A percentile compares a stretch with the other conserved stretches of the same genome.
These are phyloP conservation scores for Phialophora macrospora DNA, from an alignment of 2,329 filamentous ascomycete genomes.

Conservation along the genomic window DNA sequence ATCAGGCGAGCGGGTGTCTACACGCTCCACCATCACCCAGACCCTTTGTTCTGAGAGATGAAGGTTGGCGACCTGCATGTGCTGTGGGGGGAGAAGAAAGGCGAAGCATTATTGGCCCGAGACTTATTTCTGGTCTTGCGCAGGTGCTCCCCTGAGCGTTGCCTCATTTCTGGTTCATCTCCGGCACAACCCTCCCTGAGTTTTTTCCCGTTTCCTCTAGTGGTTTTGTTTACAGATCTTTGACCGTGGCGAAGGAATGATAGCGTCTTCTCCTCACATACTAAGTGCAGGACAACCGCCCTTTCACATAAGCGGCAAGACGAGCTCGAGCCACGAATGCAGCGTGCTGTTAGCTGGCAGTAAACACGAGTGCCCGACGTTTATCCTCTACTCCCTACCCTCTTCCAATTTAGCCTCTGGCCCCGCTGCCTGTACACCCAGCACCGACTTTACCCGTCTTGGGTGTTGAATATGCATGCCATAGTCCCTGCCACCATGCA, in stretches of 20 bases:
- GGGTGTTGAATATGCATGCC: background rate
- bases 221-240: background rate
- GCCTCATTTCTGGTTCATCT: slow-evolving; percentile 10
- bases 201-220: background rate
- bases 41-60: background rate
- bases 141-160: background rate
- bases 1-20: background rate
- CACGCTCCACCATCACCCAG: background rate
- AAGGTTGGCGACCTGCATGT: background rate
- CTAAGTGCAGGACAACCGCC: background rate
- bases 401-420: slow-evolving; percentile 8
- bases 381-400: background rate
- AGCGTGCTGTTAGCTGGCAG: background rate
- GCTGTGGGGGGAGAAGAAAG: background rate
- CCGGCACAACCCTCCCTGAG: slow-evolving; percentile 3
- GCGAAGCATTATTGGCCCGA: background rate
- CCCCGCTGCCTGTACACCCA: background rate
- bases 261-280: background rate
- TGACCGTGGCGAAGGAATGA: background rate
- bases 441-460: slow-evolving; percentile 2
- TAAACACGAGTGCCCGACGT: background rate
- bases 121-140: background rate
- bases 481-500: background rate
- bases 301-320: background rate
- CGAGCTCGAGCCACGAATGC: background rate